Conservation (phyloP, 2,329 filamentous ascomycete genomes). For the Curvularia hawaiiensis region DNA sequence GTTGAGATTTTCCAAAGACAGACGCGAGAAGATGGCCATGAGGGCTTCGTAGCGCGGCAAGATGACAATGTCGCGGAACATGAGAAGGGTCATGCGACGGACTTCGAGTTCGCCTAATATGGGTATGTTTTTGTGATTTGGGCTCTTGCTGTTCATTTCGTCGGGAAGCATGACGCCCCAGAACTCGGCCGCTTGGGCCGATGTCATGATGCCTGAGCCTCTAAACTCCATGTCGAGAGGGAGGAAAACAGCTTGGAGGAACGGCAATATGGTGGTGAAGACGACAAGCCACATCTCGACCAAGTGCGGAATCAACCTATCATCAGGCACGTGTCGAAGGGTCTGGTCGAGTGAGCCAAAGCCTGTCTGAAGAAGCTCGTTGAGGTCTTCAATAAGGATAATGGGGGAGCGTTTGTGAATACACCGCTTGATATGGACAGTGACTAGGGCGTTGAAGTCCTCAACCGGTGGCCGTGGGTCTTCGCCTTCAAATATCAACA, state of each 20-base stretch:
- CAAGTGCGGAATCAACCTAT: slow-evolving; percentile 84
- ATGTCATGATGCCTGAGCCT: slow-evolving; percentile 79
- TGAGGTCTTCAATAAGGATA: slow-evolving; percentile 75
- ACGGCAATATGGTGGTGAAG: slow-evolving; percentile 87
- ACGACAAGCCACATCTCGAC: slow-evolving; percentile 95
- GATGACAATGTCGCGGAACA: slow-evolving; percentile 88
- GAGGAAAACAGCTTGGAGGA: slow-evolving; percentile 93
- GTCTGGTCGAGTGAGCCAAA: slow-evolving; percentile 87
- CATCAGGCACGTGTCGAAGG: slow-evolving; percentile 77
- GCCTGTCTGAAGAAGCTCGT: slow-evolving; percentile 77
- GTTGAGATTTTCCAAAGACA: slow-evolving; percentile 78
- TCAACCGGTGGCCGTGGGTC: slow-evolving; percentile 80
- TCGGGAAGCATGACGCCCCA: slow-evolving; percentile 72
- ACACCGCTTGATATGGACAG: slow-evolving; percentile 77
- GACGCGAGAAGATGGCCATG: slow-evolving; percentile 85
- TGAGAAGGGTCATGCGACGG: slow-evolving; percentile 82
- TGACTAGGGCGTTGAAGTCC: slow-evolving; percentile 81
- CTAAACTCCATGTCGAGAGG: slow-evolving; percentile 93
- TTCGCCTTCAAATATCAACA: slow-evolving; percentile 81
- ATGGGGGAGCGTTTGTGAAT: slow-evolving; percentile 74
- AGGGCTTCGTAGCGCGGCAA: slow-evolving; percentile 86
- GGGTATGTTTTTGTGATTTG: slow-evolving; percentile 49
- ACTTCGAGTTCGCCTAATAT: slow-evolving; percentile 73
- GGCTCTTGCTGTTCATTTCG: slow-evolving; percentile 54
- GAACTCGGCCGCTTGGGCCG: slow-evolving; percentile 83